phyloP scores from a whole-genome alignment of 495 filamentous ascomycete genomes.

The Penicillium tannophilum region DNA sequence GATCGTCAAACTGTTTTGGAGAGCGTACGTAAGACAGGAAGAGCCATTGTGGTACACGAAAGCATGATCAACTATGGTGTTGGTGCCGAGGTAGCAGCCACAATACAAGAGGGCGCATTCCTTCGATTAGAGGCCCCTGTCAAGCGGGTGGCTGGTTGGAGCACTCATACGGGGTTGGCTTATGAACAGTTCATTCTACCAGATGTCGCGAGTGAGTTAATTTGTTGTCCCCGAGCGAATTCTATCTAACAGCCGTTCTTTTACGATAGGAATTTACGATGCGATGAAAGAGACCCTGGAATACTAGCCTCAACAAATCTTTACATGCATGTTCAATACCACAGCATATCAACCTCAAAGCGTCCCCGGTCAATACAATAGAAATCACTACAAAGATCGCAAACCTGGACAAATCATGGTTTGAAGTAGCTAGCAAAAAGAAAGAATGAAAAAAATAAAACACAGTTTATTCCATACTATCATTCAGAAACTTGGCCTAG shows the following conservation, averaged over 20 bases:
- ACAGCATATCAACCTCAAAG: neutral
- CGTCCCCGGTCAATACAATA: neutral
- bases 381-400: neutral
- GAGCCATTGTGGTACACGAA: conserved; percentile 93
- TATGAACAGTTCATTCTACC: conserved; percentile 90
- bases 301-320: conserved; percentile 39
- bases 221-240: conserved; percentile 50
- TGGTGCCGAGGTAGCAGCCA: conserved; percentile 90
- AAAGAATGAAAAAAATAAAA: too few relatives aligned
- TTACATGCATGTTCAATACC: neutral
- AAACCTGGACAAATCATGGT: neutral
- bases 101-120: conserved; percentile 89
- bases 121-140: conserved; percentile 90
- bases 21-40: conserved; percentile 87
- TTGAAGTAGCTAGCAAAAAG: neutral
- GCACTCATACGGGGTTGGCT: conserved; percentile 77
- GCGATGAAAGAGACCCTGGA: conserved; percentile 59
- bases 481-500: too few relatives aligned
- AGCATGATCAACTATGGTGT: conserved; percentile 94
- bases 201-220: conserved; percentile 82
- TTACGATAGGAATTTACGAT: conserved; percentile 22
- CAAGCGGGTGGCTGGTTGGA: conserved; percentile 87
- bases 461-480: too few relatives aligned
- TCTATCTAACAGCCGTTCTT: neutral
- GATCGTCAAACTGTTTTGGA: conserved; percentile 80